phyloP scores from a whole-genome alignment of 768 basidiomycete species.

The Pleurotus pulmonarius region DNA sequence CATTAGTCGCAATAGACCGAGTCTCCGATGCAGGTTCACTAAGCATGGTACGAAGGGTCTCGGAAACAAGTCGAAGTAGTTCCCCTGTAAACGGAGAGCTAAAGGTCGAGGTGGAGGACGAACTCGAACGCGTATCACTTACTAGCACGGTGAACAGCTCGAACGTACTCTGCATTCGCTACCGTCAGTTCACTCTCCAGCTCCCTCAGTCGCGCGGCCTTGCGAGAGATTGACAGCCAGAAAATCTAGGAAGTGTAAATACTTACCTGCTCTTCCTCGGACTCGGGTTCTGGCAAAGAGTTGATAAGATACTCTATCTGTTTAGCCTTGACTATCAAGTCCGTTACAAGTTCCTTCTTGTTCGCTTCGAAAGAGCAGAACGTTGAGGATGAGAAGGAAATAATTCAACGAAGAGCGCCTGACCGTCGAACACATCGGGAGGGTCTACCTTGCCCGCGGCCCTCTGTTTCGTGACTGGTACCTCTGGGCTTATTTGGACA shows the following conservation, averaged over 20 bases:
- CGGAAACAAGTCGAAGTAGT: slow-evolving; percentile 57
- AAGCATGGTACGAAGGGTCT: slow-evolving; percentile 54
- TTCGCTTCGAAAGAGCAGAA: slow-evolving; percentile 49
- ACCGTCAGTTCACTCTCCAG: slow-evolving; percentile 68
- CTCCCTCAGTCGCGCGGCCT: slow-evolving; percentile 64
- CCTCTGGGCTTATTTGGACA: slow-evolving; percentile 68
- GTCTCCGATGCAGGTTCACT: slow-evolving; percentile 41
- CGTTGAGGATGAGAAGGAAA: background rate
- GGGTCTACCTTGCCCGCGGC: slow-evolving; percentile 68
- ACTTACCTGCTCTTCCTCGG: slow-evolving; percentile 70
- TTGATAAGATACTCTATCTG: slow-evolving; percentile 85
- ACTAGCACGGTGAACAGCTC: slow-evolving; percentile 77
- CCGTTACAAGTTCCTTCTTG: slow-evolving; percentile 78
- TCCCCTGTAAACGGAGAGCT: slow-evolving; percentile 36
- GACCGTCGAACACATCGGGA: slow-evolving; percentile 75
- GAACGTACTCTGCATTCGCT: slow-evolving; percentile 74
- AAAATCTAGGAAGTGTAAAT: background rate
- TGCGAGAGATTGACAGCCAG: background rate
- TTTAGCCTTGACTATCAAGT: slow-evolving; percentile 83
- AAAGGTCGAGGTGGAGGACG: background rate
- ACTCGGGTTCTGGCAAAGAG: slow-evolving; percentile 73
- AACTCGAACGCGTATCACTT: slow-evolving; percentile 23
- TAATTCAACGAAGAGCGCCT: background rate
- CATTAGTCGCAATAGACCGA: too few relatives aligned
- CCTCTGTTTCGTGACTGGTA: slow-evolving; percentile 83